Conservation (phyloP, 805 yeast genomes). For the Tetrapisispora iriomotensis region DNA sequence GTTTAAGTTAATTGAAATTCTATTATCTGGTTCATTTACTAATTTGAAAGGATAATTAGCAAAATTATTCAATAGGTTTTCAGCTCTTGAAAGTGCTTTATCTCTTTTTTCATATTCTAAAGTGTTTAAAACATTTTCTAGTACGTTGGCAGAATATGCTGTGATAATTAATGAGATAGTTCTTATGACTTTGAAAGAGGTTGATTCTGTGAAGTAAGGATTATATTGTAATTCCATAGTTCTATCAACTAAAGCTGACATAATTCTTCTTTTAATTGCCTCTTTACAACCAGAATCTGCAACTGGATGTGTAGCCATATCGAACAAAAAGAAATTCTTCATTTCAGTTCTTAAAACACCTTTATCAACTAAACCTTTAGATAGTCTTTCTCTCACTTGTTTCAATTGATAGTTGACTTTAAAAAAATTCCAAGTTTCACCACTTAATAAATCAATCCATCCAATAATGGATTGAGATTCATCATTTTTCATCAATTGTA, state of each 20-base stretch:
- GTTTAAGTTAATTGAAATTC: conserved; percentile 62
- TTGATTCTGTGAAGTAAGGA: conserved; percentile 57
- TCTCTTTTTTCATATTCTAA: conserved; percentile 84
- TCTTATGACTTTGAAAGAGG: conserved; percentile 63
- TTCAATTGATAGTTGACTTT: conserved; percentile 92
- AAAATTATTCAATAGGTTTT: conserved; percentile 73
- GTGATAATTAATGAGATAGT: conserved; percentile 77
- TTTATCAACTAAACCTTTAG: conserved; percentile 94
- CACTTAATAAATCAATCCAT: conserved; percentile 91
- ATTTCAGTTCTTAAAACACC: conserved; percentile 94
- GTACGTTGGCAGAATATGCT: conserved; percentile 90
- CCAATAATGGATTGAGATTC: conserved; percentile 70
- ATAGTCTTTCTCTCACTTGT: conserved; percentile 92
- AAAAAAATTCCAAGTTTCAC: conserved; percentile 95
- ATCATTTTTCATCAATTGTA: conserved; percentile 79
- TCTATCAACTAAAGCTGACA: conserved; percentile 61
- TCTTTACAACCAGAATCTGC: conserved; percentile 82
- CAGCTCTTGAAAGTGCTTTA: conserved; percentile 88
- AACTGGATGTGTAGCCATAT: conserved; percentile 98
- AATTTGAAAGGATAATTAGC: conserved; percentile 73
- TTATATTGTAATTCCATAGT: conserved; percentile 49
- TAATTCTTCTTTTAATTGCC: conserved; percentile 60
- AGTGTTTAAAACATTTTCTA: conserved; percentile 74
- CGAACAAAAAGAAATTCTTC: conserved; percentile 86
- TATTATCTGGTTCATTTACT: conserved; percentile 48